Conservation (phyloP, 345 rosid species). For the Firmiana major region DNA sequence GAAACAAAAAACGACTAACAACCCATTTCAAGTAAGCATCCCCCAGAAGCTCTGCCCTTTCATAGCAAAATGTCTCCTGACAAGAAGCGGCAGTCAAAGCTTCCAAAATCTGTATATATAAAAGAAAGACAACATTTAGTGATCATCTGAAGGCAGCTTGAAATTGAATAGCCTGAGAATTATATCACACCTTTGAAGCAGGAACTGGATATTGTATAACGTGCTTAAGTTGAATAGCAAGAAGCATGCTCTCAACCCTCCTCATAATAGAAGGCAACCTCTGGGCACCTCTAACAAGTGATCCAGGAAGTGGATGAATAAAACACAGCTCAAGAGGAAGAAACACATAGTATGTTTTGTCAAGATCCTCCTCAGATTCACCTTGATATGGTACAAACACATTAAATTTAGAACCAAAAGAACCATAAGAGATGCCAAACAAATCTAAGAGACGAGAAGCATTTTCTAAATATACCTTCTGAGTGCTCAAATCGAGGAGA, state of each 20-base stretch:
- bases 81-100: conserved; percentile 98
- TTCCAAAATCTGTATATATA: conserved; percentile 66
- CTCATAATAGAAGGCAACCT: conserved; percentile 95
- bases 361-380: conserved; percentile 71
- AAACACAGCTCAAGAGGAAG: conserved; percentile 94
- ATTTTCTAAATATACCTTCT: conserved; percentile 43
- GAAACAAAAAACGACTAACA: conserved; percentile 88
- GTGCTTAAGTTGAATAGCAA: conserved; percentile 79
- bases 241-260: conserved; percentile 96
- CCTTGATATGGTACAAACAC: conserved; percentile 33
- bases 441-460: not conserved
- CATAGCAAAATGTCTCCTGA: conserved; percentile 98
- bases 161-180: not conserved
- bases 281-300: conserved; percentile 96
- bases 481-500: conserved; percentile 94
- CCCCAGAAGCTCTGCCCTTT: conserved; percentile 98
- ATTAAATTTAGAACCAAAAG: conserved; percentile 22
- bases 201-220: conserved; percentile 64
- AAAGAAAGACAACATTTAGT: conserved; percentile 11
- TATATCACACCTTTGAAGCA: conserved; percentile 59
- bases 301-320: conserved; percentile 92
- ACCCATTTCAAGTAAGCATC: conserved; percentile 99
- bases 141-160: not conserved
- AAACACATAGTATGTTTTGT: conserved; percentile 88
- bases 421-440: not conserved